A percentile compares a stretch with the other conserved stretches of the same genome.
Conservation (phyloP, 306 rosid species). For the Castanea crenata region DNA sequence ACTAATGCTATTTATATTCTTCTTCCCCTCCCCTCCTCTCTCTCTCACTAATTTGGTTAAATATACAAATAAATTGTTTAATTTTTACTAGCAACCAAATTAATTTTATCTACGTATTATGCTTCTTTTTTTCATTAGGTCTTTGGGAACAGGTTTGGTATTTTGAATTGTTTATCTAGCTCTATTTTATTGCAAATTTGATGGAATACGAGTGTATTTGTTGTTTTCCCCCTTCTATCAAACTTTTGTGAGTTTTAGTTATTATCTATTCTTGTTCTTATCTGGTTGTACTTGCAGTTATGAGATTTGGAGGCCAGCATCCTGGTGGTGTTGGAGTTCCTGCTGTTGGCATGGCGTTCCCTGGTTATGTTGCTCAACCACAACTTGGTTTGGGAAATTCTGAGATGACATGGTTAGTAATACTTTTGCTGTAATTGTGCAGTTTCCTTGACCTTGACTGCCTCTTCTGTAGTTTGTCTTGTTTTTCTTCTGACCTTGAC, state of each 20-base stretch:
- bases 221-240: neutral
- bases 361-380: constrained; percentile 91
- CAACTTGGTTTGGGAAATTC: constrained; percentile 88
- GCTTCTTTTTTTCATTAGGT: neutral
- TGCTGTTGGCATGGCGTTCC: constrained; percentile 99
- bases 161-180: neutral
- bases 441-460: neutral
- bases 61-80: neutral
- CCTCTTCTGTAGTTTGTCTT: neutral
- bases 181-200: neutral
- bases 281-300: constrained; percentile 51
- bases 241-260: neutral
- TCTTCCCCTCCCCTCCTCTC: neutral
- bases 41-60: neutral
- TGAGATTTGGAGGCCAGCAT: constrained; percentile 98
- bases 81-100: neutral
- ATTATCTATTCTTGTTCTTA: constrained; percentile 2
- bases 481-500: neutral
- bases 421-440: neutral
- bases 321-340: constrained; percentile 98
- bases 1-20: neutral
- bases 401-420: constrained; percentile 84
- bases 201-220: neutral
- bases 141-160: neutral
- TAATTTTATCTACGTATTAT: neutral